Conservation (phyloP, 805 yeast genomes). For the Cyberlindnera suaveolens region DNA sequence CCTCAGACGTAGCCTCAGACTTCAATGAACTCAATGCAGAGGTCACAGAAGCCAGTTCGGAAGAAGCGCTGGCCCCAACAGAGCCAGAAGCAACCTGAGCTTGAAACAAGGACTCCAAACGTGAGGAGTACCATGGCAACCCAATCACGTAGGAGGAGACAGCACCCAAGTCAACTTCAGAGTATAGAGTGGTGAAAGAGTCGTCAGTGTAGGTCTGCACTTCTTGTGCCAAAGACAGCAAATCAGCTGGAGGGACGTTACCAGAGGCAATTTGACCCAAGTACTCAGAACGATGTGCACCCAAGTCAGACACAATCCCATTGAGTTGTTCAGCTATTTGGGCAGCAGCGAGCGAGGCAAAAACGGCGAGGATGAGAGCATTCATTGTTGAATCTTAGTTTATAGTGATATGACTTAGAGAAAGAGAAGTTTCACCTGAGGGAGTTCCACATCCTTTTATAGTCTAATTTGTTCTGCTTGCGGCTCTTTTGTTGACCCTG, state of each 20-base stretch:
- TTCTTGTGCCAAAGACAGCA: conserved; percentile 23
- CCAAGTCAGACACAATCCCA: conserved; percentile 15
- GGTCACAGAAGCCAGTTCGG: conserved; percentile 1
- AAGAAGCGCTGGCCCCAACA: conserved; percentile 6
- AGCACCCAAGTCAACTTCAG: conserved; percentile 20
- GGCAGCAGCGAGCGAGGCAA: conserved; percentile 8
- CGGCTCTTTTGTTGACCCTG: too few relatives aligned
- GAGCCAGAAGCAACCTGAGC: conserved; percentile 9
- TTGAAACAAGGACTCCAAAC: conserved; percentile 13
- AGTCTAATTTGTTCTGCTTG: too few relatives aligned
- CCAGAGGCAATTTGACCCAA: conserved; percentile 15
- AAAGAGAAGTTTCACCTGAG: not conserved
- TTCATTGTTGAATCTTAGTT: conserved; percentile 1
- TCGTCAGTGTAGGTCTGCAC: conserved; percentile 29
- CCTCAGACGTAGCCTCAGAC: conserved; percentile 2
- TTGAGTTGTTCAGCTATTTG: conserved; percentile 4
- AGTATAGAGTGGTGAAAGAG: conserved; percentile 27
- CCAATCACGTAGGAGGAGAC: conserved; percentile 24
- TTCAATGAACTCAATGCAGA: not conserved
- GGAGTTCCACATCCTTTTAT: too few relatives aligned
- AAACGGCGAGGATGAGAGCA: conserved; percentile 4
- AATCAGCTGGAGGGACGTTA: conserved; percentile 24
- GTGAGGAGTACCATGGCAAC: conserved; percentile 28
- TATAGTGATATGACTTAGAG: not conserved
- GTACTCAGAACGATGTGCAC: conserved; percentile 16